These are phyloP conservation scores for Amorphotheca resinae DNA, from an alignment of 495 filamentous ascomycete genomes.

Conservation along the genomic window DNA sequence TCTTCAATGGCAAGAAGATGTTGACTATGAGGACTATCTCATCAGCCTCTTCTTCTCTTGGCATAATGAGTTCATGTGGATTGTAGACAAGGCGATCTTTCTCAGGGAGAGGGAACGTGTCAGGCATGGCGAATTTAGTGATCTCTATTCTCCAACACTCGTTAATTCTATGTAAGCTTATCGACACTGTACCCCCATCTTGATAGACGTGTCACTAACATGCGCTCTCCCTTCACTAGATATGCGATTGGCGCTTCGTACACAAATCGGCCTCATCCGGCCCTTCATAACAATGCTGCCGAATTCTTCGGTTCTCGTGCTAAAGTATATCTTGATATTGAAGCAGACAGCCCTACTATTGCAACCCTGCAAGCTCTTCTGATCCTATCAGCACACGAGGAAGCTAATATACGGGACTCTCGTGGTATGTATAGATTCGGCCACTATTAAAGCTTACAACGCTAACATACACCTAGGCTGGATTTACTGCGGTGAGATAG, in stretches of 20 bases:
- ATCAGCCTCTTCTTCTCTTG: not conserved
- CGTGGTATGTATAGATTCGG: too few relatives aligned
- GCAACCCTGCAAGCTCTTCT: constrained; percentile 39
- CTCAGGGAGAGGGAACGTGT: not conserved
- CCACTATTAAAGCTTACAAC: too few relatives aligned
- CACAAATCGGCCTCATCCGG: not conserved
- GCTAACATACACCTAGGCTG: too few relatives aligned
- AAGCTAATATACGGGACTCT: constrained; percentile 34
- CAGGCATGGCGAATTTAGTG: too few relatives aligned
- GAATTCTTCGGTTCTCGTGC: constrained; percentile 1
- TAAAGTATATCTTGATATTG: not conserved
- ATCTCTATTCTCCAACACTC: not conserved
- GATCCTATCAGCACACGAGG: constrained; percentile 36
- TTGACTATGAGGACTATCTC: not conserved
- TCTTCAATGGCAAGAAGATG: not conserved
- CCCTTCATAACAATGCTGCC: not conserved
- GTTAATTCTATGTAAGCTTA: not conserved
- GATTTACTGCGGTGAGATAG: constrained; percentile 32
- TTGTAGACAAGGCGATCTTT: not conserved
- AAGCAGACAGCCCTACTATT: constrained; percentile 29
- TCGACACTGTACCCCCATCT: not conserved
- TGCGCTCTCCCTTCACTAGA: too few relatives aligned
- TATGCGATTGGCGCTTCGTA: not conserved
- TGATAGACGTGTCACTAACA: not conserved
- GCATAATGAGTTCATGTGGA: not conserved